Evolutionary conservation across 139 green algal genomes (phyloP), one percentile per base, ranked within the genome.

Genomic region (Pseudopediastrum boryanum): DNA sequence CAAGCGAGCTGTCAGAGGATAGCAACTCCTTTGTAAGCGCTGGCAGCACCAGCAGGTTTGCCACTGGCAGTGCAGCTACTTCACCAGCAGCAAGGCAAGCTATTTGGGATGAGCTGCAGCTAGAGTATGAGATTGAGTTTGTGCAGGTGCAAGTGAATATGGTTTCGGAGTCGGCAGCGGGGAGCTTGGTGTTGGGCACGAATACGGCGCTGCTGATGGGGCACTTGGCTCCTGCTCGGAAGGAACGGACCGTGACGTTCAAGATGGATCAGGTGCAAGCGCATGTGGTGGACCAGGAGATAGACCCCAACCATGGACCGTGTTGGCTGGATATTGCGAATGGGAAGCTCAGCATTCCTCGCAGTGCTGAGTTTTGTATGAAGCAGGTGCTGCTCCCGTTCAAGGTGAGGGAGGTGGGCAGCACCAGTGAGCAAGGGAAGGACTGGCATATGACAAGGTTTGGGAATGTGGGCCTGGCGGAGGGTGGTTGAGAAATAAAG

Each of bases 111-210:
- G 54, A 78, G 52, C 29, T 78, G 36, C 61, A 81, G 70, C 72
- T 90, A 48, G 72, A 80, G 35, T 94, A 89, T 42, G 76, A 92
- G 64, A 87, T 95, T 25, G 84, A 93, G 74, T 90, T 93, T 39
- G 62, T 83, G 35, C 71, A 87, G 21, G 84, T 94, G 71, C 46
- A 78, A 69, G 68, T 78, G 35, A 84, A 84, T 71, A 41, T 85
- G n/a, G 67, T 69, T 35, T 78, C 56, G 46, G 76, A 75, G 39
- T 36, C 25, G 33, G 65, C 85, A 23, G 64, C 59, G 35, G 87
- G 85, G 31, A 76, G 78, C 16, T 78, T 95, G 62, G 82, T 95
- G 69, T 83, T 95, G 44, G 89, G 85, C 3, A 87, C 91, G 1
- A 72, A 87, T 78, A 85, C 62, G 19, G 90, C 83, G 19, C 63